Percentiles rank a stretch among this genome's conserved stretches.
These are phyloP conservation scores for Penicillium crystallinum DNA, from an alignment of 495 filamentous ascomycete genomes.

Conservation along the genomic window DNA sequence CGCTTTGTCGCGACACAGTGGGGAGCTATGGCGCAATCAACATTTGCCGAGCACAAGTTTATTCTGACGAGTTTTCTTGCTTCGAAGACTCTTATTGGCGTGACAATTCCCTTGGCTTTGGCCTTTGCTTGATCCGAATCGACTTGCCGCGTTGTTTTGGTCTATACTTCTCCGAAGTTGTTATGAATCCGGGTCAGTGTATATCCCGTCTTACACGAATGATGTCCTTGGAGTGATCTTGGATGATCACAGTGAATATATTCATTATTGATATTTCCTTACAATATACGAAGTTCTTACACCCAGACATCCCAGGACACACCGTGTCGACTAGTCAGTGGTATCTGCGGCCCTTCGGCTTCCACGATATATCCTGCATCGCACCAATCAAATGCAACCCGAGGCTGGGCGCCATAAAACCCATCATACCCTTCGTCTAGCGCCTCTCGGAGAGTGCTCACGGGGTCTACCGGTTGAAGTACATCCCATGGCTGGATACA, in stretches of 20 bases:
- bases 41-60: neutral
- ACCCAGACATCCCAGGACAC: slow-evolving; percentile 32
- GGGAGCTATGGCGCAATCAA: slow-evolving; percentile 24
- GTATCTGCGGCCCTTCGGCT: slow-evolving; percentile 53
- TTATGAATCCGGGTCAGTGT: too few species aligned
- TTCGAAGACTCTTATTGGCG: too few species aligned
- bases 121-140: too few species aligned
- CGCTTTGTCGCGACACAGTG: slow-evolving; percentile 18
- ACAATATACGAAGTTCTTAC: neutral
- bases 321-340: slow-evolving; percentile 27
- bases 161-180: too few species aligned
- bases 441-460: slow-evolving; percentile 32
- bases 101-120: too few species aligned
- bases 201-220: too few species aligned
- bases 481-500: slow-evolving; percentile 56
- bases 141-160: too few species aligned
- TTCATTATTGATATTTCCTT: neutral
- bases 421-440: slow-evolving; percentile 47
- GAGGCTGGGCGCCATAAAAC: slow-evolving; percentile 50
- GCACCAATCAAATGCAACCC: slow-evolving; percentile 52
- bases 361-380: slow-evolving; percentile 56
- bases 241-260: too few species aligned
- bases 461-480: slow-evolving; percentile 49
- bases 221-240: too few species aligned
- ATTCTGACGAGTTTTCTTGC: neutral